Evolutionary conservation across 805 yeast genomes (phyloP).

Genomic region (Starmerella khaoyaiensis): DNA sequence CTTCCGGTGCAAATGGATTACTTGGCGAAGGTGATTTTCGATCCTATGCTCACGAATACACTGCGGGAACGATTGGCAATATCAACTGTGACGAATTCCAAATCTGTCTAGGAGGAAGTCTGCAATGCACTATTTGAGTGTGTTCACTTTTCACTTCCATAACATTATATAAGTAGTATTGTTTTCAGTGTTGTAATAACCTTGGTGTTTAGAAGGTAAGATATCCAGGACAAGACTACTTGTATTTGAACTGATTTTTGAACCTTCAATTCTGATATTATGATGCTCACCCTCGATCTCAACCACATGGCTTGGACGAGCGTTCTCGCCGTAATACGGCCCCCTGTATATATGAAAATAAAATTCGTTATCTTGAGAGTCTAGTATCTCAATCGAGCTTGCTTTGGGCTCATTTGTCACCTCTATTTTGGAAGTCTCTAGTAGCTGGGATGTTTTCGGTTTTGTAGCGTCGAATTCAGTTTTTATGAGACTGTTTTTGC

Average conservation of each 20-base stretch:
- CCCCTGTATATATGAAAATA: constrained; percentile 19
- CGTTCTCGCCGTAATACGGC: constrained; percentile 12
- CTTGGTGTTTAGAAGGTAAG: constrained; percentile 7
- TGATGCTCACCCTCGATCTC: constrained; percentile 18
- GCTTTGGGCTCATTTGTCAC: too few species aligned
- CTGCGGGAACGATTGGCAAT: too few species aligned
- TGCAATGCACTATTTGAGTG: too few species aligned
- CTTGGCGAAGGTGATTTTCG: too few species aligned
- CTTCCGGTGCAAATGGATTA: too few species aligned
- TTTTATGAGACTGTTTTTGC: constrained; percentile 48
- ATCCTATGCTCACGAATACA: too few species aligned
- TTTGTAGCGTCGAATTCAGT: constrained; percentile 26
- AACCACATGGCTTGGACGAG: constrained; percentile 16
- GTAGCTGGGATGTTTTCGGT: constrained; percentile 3
- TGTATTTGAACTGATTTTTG: not conserved
- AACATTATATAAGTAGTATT: constrained; percentile 20
- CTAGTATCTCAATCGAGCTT: constrained; percentile 5
- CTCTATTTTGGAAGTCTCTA: too few species aligned
- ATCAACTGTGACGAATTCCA: too few species aligned
- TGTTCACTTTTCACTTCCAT: constrained; percentile 16
- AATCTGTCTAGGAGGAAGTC: too few species aligned
- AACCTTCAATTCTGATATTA: constrained; percentile 4
- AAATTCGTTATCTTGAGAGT: constrained; percentile 7
- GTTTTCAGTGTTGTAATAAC: constrained; percentile 17
- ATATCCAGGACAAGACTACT: constrained; percentile 1